These are phyloP conservation scores for Catunica adiposa DNA, from an alignment of 2,329 filamentous ascomycete species.

Conservation along the genomic window DNA sequence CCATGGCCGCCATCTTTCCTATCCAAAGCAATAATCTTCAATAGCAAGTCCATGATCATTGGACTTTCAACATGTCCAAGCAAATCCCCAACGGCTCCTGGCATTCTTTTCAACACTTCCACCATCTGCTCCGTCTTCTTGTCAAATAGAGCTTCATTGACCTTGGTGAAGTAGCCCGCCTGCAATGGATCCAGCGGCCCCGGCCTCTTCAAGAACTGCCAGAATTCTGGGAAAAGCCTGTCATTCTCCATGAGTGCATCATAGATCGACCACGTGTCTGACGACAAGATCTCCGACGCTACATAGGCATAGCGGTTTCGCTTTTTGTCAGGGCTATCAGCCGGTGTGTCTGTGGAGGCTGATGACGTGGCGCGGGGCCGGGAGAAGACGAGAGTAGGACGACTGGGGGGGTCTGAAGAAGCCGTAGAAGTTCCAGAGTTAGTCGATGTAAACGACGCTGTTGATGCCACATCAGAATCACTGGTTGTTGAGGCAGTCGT, in stretches of 20 bases:
- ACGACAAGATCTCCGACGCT: conserved; percentile 81
- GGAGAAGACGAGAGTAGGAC: conserved; percentile 26
- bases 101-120: conserved; percentile 67
- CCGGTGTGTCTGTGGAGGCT: conserved; percentile 33
- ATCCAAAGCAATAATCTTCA: conserved; percentile 95
- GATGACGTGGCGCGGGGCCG: conserved; percentile 38
- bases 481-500: conserved; percentile 23
- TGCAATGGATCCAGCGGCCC: conserved; percentile 81
- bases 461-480: conserved; percentile 20
- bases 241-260: conserved; percentile 82
- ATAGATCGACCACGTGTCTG: conserved; percentile 92
- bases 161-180: conserved; percentile 95
- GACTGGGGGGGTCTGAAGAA: conserved; percentile 26
- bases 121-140: conserved; percentile 98
- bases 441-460: too few species aligned
- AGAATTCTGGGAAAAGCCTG: conserved; percentile 64
- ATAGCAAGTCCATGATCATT: conserved; percentile 91
- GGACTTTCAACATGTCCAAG: conserved; percentile 90
- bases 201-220: conserved; percentile 73
- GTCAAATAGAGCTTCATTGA: conserved; percentile 93
- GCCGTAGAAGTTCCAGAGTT: conserved; percentile 32
- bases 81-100: conserved; percentile 68
- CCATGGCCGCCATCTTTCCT: conserved; percentile 81
- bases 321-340: conserved; percentile 74
- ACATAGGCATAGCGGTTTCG: conserved; percentile 89